Evolutionary conservation across 2,329 filamentous ascomycete genomes (phyloP).

Genomic region (Fusarium ambrosium): DNA sequence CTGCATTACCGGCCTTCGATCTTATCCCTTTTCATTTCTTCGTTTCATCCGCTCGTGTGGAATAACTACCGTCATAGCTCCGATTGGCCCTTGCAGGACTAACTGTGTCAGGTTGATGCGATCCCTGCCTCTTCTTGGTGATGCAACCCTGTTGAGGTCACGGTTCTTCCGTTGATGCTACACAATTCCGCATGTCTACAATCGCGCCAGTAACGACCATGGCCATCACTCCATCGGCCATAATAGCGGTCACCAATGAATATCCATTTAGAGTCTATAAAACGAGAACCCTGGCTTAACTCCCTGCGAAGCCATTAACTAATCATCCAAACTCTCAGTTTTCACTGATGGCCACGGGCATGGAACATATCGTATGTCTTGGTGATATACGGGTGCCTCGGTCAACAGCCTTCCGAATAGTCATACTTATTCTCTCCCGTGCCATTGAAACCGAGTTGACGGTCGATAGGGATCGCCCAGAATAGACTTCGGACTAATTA

Average conservation of each 20-base stretch:
- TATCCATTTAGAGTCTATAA: neutral
- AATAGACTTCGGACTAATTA: neutral
- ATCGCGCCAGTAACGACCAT: neutral
- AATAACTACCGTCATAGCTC: conserved; percentile 14
- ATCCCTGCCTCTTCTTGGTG: neutral
- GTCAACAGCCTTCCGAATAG: neutral
- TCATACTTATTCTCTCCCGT: neutral
- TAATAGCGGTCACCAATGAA: neutral
- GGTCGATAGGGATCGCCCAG: neutral
- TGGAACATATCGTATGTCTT: neutral
- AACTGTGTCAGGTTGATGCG: conserved; percentile 4
- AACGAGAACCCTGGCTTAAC: neutral
- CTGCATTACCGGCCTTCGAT: conserved; percentile 15
- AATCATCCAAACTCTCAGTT: neutral
- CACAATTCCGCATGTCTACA: neutral
- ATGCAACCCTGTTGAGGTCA: neutral
- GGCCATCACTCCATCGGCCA: neutral
- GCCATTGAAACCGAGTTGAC: neutral
- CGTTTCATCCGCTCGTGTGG: conserved; percentile 22
- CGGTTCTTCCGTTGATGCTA: neutral
- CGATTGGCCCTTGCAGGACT: neutral
- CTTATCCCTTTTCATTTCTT: conserved; percentile 10
- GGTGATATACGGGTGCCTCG: neutral
- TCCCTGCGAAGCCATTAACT: neutral
- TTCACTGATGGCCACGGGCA: neutral